Percentiles rank a stretch among this genome's conserved stretches.
Conservation (phyloP, 2,329 filamentous ascomycete species). For the Nemania diffusa region DNA sequence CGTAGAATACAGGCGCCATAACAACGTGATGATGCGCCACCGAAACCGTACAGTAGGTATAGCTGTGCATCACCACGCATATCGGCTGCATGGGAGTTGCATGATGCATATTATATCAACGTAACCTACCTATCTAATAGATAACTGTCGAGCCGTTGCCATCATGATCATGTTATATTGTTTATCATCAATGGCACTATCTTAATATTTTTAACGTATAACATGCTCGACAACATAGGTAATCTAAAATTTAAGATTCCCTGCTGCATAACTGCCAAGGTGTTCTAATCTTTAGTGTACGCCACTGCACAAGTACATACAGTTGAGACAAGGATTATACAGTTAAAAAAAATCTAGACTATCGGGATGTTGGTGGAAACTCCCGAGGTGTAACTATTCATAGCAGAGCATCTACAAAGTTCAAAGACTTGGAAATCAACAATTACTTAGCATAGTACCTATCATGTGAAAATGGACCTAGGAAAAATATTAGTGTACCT, state of each 20-base stretch:
- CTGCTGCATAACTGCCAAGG: constrained; percentile 16
- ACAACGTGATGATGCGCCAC: too few relatives aligned
- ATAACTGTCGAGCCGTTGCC: neutral
- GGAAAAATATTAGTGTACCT: neutral
- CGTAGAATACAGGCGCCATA: too few relatives aligned
- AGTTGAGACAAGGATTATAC: constrained; percentile 5
- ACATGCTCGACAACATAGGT: too few relatives aligned
- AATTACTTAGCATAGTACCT: neutral
- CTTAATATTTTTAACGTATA: neutral
- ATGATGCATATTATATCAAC: constrained; percentile 22
- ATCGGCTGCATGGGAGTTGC: constrained; percentile 12
- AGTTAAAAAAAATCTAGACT: neutral
- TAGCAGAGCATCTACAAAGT: neutral
- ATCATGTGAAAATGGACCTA: constrained; percentile 34
- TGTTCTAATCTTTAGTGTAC: constrained; percentile 3
- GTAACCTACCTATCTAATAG: too few relatives aligned
- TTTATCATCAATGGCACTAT: neutral
- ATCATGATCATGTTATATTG: neutral
- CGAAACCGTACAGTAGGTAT: neutral
- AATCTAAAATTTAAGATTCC: neutral
- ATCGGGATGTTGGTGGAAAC: neutral
- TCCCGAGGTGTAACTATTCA: constrained; percentile 9
- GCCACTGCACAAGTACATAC: too few relatives aligned
- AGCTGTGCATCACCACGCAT: constrained; percentile 28
- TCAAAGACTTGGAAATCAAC: neutral